These are phyloP conservation scores for Trifolium subterraneum DNA, from an alignment of 306 rosid genomes.

Conservation along the genomic window DNA sequence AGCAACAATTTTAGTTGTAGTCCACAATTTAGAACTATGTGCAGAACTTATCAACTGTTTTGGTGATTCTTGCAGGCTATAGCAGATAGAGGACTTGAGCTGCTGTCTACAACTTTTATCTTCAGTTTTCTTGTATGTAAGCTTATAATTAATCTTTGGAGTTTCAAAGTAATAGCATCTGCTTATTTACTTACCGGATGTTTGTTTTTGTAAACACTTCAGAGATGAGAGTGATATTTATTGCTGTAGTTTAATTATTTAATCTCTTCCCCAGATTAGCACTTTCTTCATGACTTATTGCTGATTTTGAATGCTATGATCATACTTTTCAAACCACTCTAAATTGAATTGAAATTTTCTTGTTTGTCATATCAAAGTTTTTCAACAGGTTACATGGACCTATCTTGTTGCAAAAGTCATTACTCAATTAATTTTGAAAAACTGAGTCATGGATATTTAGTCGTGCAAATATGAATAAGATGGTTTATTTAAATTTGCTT, in stretches of 20 bases:
- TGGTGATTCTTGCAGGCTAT: slow-evolving; percentile 52
- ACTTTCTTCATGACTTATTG: slow-evolving; percentile 1
- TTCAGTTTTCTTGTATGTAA: slow-evolving; percentile 80
- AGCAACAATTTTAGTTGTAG: not conserved
- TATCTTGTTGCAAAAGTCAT: not conserved
- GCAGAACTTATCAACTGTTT: not conserved
- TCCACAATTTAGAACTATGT: not conserved
- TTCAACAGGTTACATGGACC: not conserved
- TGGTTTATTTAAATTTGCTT: slow-evolving; percentile 17
- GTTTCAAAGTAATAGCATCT: slow-evolving; percentile 22
- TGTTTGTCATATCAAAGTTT: slow-evolving; percentile 19
- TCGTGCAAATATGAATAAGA: not conserved
- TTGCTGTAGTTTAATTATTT: not conserved
- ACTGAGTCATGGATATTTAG: slow-evolving; percentile 1
- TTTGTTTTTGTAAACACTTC: slow-evolving; percentile 8
- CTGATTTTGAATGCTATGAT: slow-evolving; percentile 12
- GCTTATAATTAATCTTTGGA: slow-evolving; percentile 25
- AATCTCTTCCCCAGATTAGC: slow-evolving; percentile 1
- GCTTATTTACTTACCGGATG: slow-evolving; percentile 15
- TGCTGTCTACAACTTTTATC: slow-evolving; percentile 78
- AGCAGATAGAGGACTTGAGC: slow-evolving; percentile 85
- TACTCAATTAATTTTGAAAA: not conserved
- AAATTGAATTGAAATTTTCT: not conserved
- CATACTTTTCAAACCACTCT: slow-evolving; percentile 4
- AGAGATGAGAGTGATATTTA: not conserved